Evolutionary conservation across 306 rosid genomes (phyloP).

Genomic region (Cajanus cajan): DNA sequence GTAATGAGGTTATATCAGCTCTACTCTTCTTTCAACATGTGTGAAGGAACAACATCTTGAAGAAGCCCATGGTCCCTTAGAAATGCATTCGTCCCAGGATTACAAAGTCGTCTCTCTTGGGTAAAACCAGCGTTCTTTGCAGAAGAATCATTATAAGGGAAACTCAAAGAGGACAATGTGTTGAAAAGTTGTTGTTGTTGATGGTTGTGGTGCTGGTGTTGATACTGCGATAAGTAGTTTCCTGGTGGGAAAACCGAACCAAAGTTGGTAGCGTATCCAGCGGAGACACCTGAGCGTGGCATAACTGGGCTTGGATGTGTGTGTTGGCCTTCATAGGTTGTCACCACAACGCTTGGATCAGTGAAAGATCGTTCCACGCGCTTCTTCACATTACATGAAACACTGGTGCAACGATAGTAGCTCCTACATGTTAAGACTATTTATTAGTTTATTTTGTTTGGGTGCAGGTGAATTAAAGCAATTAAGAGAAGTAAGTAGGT

Average conservation of each 20-base stretch:
- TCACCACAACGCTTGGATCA: constrained; percentile 77
- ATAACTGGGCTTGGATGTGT: constrained; percentile 69
- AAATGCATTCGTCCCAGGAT: constrained; percentile 32
- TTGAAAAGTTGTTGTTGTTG: constrained; percentile 35
- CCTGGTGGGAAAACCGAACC: constrained; percentile 32
- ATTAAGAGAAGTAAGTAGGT: neutral
- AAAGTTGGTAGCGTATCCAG: constrained; percentile 25
- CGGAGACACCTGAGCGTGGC: constrained; percentile 47
- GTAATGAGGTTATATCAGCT: constrained; percentile 21
- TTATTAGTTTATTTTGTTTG: neutral
- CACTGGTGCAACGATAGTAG: constrained; percentile 92
- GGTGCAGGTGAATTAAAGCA: neutral
- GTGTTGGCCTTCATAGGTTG: constrained; percentile 96
- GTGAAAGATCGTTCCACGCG: constrained; percentile 80
- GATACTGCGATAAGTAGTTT: constrained; percentile 35
- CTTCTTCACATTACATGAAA: constrained; percentile 86
- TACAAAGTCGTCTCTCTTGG: constrained; percentile 53
- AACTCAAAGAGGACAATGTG: constrained; percentile 36
- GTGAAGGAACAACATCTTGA: constrained; percentile 74
- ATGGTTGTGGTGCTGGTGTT: constrained; percentile 18
- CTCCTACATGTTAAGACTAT: constrained; percentile 50
- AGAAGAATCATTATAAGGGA: constrained; percentile 26
- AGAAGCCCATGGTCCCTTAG: constrained; percentile 69
- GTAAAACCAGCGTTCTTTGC: constrained; percentile 20
- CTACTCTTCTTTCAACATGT: constrained; percentile 64